phyloP scores from a whole-genome alignment of 2,329 filamentous ascomycete species.

The Aaosphaeria pasadenensis region DNA sequence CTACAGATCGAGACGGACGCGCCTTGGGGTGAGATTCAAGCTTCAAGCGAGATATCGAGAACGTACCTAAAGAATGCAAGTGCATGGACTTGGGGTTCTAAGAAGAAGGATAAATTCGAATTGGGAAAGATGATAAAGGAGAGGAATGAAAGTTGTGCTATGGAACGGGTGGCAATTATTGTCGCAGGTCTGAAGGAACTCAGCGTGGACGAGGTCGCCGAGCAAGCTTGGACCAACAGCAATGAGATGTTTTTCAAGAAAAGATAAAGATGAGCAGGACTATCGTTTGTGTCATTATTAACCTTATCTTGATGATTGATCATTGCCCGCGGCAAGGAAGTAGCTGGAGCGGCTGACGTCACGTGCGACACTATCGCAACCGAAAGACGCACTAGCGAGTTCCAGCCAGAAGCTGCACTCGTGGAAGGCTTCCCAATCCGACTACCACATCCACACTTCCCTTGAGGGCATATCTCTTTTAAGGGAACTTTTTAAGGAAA shows the following conservation, averaged over 20 bases:
- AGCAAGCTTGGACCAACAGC: conserved; percentile 40
- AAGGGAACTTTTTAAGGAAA: too few species aligned
- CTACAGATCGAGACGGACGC: conserved; percentile 51
- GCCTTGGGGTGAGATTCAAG: conserved; percentile 47
- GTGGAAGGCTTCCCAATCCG: too few species aligned
- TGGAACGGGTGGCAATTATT: conserved; percentile 47
- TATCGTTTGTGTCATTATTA: too few species aligned
- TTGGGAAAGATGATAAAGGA: conserved; percentile 49
- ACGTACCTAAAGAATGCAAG: conserved; percentile 41
- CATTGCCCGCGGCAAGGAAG: too few species aligned
- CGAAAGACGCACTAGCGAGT: too few species aligned
- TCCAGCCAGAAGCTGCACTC: too few species aligned
- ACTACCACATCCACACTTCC: too few species aligned
- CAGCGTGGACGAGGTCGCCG: conserved; percentile 42
- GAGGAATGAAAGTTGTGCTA: conserved; percentile 51
- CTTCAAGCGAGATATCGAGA: conserved; percentile 37
- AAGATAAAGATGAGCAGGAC: too few species aligned
- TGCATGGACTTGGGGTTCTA: conserved; percentile 35
- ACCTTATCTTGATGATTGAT: too few species aligned
- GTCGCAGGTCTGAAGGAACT: conserved; percentile 50
- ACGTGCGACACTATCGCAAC: too few species aligned
- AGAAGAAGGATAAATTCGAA: conserved; percentile 52
- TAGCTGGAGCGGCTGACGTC: too few species aligned
- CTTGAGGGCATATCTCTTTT: too few species aligned
- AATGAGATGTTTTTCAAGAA: conserved; percentile 24